Evolutionary conservation across 192 early-diverging fungal species (phyloP), one percentile per base, ranked within the genome.

Genomic region (Entomortierella beljakovae): DNA sequence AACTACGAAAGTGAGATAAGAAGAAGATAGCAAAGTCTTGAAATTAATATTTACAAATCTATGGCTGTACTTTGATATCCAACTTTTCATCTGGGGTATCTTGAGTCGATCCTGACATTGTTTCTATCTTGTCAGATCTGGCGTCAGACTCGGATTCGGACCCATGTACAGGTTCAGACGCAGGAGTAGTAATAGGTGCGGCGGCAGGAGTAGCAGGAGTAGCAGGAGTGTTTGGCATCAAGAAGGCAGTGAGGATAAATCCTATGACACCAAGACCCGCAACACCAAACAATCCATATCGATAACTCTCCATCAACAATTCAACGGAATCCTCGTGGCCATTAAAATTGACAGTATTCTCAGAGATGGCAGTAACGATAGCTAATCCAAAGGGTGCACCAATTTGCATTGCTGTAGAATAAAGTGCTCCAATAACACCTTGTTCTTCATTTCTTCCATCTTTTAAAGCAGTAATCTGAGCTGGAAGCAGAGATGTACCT

Each of bases 341-440:
- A 18, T 25, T 31, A 2, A 18, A 25, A 32, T 16, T 58, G 3
- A 77, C 74, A 37, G 74, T 53, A 56, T 77, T 77, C 46, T 77
- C 66, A 2, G 74, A 77, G 48, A 77, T 71, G 26, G 61, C 61
- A 3, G 81, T 77, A 16, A 82, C 74, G 29, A 82, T 77, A 10
- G 69, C 81, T 0, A 77, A 31, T 13, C 81, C 81, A 1, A 82
- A 49, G 11, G 73, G 72, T 2, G 73, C 68, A 31, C 81, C 81
- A 3, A 82, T 22, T 33, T 82, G 81, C 53, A 75, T 61, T 33
- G 64, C 73, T 23, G 72, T 77, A 20, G 67, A 77, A 55, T 77
- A 82, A 23, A 82, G 48, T 0, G 81, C 81, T 3, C 81, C 81
- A 28, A 82, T 57, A 1, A 76, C 74, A 20, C 74, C 74, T 34